These are phyloP conservation scores for Neonectria ditissima DNA, from an alignment of 2,329 filamentous ascomycete species.

Conservation along the genomic window DNA sequence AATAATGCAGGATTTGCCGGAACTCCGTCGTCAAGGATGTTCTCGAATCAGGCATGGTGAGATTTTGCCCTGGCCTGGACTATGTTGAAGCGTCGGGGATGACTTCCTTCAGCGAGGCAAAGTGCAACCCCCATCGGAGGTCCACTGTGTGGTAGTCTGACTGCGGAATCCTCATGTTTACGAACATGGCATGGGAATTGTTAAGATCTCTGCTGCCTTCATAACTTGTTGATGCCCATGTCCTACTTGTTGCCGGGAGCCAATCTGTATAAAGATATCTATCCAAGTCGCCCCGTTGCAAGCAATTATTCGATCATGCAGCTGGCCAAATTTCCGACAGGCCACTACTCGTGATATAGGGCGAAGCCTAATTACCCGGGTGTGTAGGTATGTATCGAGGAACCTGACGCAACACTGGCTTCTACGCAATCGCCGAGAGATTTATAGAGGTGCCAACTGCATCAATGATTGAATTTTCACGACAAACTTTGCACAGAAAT, in stretches of 20 bases:
- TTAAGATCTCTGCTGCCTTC: background rate
- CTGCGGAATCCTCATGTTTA: background rate
- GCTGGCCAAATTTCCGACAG: background rate
- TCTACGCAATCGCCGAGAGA: background rate
- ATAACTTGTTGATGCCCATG: background rate
- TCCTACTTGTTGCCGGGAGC: no score
- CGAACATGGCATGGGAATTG: background rate
- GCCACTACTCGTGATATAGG: constrained; percentile 2
- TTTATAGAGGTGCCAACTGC: background rate
- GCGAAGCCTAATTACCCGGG: constrained; percentile 1
- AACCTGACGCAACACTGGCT: background rate
- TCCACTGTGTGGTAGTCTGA: background rate
- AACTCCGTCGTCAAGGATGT: background rate
- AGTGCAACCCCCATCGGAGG: background rate
- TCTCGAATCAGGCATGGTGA: background rate
- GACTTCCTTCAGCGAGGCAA: background rate
- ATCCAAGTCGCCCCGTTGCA: constrained; percentile 10
- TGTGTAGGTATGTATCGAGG: constrained; percentile 1
- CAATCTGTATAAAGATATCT: constrained; percentile 3
- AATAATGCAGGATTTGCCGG: background rate
- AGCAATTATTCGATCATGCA: constrained; percentile 20
- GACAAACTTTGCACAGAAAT: background rate
- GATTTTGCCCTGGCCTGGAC: background rate
- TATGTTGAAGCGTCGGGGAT: background rate
- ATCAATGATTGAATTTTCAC: background rate